Percentiles rank a stretch among this genome's conserved stretches.
Conservation (phyloP, 2,329 filamentous ascomycete genomes). For the Colletotrichum cereale region DNA sequence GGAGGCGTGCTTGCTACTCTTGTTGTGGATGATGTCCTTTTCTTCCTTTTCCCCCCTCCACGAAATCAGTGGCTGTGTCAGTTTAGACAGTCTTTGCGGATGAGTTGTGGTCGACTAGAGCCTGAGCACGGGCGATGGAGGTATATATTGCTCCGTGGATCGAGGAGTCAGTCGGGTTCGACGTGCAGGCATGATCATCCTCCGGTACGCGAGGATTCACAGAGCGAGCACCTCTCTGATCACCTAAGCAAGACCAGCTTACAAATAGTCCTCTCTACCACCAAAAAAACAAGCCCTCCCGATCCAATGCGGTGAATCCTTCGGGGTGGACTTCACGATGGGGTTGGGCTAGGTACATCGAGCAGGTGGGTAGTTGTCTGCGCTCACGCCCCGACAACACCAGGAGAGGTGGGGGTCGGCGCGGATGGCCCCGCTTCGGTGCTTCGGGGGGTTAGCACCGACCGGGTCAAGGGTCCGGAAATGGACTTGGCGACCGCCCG, state of each 20-base stretch:
- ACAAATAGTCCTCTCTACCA: not conserved
- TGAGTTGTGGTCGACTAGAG: not conserved
- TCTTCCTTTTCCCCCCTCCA: not conserved
- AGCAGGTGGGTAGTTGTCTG: not conserved
- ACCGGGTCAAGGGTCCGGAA: not conserved
- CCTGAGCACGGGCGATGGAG: not conserved
- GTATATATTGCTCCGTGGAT: not conserved
- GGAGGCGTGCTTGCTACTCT: too few relatives aligned
- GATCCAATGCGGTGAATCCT: not conserved
- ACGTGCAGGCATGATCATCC: not conserved
- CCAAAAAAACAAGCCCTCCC: too few relatives aligned
- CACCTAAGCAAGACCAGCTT: not conserved
- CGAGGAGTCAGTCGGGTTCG: not conserved
- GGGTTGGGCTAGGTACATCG: not conserved
- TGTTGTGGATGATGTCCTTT: not conserved
- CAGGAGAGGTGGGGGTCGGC: too few relatives aligned
- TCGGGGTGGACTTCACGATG: not conserved
- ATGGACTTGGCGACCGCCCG: not conserved
- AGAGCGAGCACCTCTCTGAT: not conserved
- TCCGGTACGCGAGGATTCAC: not conserved
- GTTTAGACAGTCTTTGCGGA: not conserved
- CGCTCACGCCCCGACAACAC: too few relatives aligned
- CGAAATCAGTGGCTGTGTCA: not conserved
- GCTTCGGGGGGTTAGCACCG: not conserved
- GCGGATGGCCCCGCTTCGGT: not conserved